Base-by-base conservation (phyloP, 805 yeast genomes). In the Teunomyces stri region DNA sequence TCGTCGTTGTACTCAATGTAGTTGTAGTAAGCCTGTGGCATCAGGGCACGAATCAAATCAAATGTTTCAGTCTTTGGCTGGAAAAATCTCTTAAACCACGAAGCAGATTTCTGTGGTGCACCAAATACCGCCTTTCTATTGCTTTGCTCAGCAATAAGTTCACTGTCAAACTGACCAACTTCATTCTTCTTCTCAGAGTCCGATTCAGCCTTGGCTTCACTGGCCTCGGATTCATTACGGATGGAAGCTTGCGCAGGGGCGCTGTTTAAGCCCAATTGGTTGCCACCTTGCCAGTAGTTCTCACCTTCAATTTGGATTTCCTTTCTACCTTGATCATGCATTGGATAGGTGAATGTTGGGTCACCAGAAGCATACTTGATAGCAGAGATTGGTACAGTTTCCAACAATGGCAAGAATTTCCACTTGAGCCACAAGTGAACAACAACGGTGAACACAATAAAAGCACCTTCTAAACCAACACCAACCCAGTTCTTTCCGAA, bases 401-500 rank as follows among this genome's bases (percentile, higher is more conserved):
- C 89, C 46, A 82, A 69, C 49, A 86, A 62, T 29, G 89, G 84
- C 42, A 81, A 75, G 64, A 85, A 85, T 51, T 64, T 76, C 64
- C 75, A 64, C 60, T 80, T 81, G 58, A 80, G 70, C 62, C 74
- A 84, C 27, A 86, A 50, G 59, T 86, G 92, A 27, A 78, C 69
- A 16, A 66, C 62, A 25, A 79, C 84, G 11, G 92, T 84, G 38
- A 69, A 78, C n/a, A 62, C 80, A 12, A 85, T 55, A 51, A 76
- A 65, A n/a, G 81, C 74, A 46, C 72, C 85, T 64, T 86, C 91
- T 47, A 87, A 69, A 2, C 74, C 94, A 53, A 86, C 81, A 56
- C 85, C 81, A 18, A 86, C 89, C 92, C 92, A 87, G 53, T 85
- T 75, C 70, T 87, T 85, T 39, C 81, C 79, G 81, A 85, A 82